These are phyloP conservation scores for Piloderma croceum DNA, from an alignment of 768 basidiomycete genomes.

Conservation along the genomic window DNA sequence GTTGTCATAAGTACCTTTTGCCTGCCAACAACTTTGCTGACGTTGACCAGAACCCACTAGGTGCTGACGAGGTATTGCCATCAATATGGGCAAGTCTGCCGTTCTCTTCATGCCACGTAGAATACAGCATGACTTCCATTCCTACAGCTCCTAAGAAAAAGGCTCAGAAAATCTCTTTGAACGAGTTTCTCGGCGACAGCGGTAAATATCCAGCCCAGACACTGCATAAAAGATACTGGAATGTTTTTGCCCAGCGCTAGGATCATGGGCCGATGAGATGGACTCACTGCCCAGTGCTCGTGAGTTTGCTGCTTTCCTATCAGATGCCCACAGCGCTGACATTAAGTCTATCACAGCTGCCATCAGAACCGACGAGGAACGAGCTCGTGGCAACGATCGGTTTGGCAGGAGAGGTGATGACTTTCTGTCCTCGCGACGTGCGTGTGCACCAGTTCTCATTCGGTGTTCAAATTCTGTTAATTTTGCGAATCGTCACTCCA, in stretches of 20 bases:
- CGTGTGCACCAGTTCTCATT: constrained; percentile 21
- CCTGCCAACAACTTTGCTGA: too few species aligned
- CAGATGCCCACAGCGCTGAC: constrained; percentile 6
- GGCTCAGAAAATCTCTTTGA: constrained; percentile 87
- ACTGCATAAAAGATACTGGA: constrained; percentile 8
- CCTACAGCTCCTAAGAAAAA: constrained; percentile 80
- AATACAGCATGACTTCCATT: not conserved
- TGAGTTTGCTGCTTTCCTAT: constrained; percentile 51
- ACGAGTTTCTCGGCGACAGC: constrained; percentile 85
- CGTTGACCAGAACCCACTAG: too few species aligned
- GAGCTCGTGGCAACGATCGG: constrained; percentile 46
- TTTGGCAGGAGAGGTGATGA: constrained; percentile 57
- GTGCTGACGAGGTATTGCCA: too few species aligned
- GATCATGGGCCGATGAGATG: constrained; percentile 99
- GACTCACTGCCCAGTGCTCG: constrained; percentile 88
- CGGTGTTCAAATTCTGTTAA: constrained; percentile 3
- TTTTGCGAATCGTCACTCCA: constrained; percentile 19
- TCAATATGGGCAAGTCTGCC: too few species aligned
- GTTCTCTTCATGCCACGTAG: too few species aligned
- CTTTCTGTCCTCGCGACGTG: constrained; percentile 56
- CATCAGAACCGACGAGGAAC: constrained; percentile 62
- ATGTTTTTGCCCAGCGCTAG: constrained; percentile 50
- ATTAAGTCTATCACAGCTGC: constrained; percentile 44
- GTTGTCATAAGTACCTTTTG: too few species aligned
- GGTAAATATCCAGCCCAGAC: constrained; percentile 44